Evolutionary conservation across 768 basidiomycete species (phyloP).

Genomic region (Russula vinacea): DNA sequence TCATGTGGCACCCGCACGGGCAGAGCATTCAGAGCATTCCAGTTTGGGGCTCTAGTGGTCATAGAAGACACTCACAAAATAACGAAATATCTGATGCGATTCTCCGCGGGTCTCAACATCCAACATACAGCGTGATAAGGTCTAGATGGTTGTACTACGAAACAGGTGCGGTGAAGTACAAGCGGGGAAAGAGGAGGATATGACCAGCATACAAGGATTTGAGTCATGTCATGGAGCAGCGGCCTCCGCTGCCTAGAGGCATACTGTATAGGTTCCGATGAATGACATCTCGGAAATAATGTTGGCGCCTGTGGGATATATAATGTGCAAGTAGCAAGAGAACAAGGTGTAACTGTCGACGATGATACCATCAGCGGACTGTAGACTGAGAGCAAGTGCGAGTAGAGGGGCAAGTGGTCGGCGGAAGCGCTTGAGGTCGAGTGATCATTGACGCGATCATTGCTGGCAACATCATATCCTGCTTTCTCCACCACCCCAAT

Average conservation of each 20-base stretch:
- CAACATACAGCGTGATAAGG: background rate
- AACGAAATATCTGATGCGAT: background rate
- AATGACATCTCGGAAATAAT: background rate
- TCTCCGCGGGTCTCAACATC: background rate
- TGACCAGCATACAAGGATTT: background rate
- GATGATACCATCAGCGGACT: background rate
- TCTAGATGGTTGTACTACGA: background rate
- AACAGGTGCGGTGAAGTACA: background rate
- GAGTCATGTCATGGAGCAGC: background rate
- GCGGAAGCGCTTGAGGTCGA: conserved; percentile 17
- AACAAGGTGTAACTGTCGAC: background rate
- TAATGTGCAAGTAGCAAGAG: background rate
- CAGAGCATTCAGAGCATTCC: background rate
- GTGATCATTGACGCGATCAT: conserved; percentile 22
- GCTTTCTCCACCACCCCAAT: conserved; percentile 11
- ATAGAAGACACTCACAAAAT: background rate
- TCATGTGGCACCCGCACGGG: background rate
- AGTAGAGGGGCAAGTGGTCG: background rate
- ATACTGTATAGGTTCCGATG: background rate
- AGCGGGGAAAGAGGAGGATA: background rate
- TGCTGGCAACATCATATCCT: conserved; percentile 10
- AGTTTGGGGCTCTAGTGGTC: background rate
- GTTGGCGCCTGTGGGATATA: background rate
- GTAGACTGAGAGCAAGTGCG: background rate
- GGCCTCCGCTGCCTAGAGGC: background rate